Base-by-base conservation (phyloP, 2,329 filamentous ascomycete genomes). In the Fusarium newnesense region DNA sequence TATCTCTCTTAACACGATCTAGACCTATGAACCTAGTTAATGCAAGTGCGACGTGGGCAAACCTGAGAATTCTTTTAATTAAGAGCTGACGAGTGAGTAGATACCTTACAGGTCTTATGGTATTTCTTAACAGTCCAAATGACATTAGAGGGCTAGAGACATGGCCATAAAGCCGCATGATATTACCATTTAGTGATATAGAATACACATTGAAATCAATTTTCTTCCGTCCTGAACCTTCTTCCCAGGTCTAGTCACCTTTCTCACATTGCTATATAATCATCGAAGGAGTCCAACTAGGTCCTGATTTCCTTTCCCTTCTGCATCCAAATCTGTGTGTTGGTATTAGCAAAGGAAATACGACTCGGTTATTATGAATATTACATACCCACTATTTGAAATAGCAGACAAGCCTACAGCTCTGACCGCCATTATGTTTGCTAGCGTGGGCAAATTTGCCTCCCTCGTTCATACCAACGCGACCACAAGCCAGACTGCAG, bases 61-160 rank as follows among this genome's bases (percentile, higher is more conserved):
- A 19, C 7, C 7, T 13, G 0, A 5, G 16, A 6, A 2, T 19
- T 26, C 8, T 0, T 6, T 26, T 5, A 7, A 26, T 9, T 1
- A 4, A 1, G 16, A 19, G 42, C 42, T 44, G 9, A 26, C 7
- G 2, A 19, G 7, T 26, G 0, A 19, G 26, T 6, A 26, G 10
- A 9, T 44, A 44, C 10, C 42, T 44, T 26, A 19, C 42, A 4
- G 10, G 26, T 26, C 42, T 44, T 19, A 9, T 44, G 26, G 42
- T 44, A 3, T 26, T 44, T 13, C 24, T 44, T 4, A 44, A 44
- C 16, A 16, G 10, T 26, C 24, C 42, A 13, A 19, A 5, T 26
- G 8, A 16, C 18, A 26, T 1, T 26, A 12, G 5, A 6, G 10
- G 10, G 7, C 0, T 9, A 26, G 10, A 13, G 4, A 12, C 7